Percentiles rank a stretch among this genome's conserved stretches.
These are phyloP conservation scores for Pseudohalonectria lignicola DNA, from an alignment of 2,329 filamentous ascomycete species.

Conservation along the genomic window DNA sequence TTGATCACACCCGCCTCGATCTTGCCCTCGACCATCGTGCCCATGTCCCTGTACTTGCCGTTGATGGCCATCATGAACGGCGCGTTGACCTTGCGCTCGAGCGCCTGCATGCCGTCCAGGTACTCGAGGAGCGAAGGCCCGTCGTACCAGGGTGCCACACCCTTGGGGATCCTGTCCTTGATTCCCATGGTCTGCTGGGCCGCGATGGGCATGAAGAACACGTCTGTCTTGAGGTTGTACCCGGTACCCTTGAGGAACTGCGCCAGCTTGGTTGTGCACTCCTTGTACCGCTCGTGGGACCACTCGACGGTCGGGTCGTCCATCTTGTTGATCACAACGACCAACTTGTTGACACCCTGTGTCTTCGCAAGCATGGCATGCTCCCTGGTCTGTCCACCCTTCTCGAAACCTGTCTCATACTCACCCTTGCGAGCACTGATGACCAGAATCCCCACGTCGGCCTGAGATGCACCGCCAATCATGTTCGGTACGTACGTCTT, in stretches of 20 bases:
- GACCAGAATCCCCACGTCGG: slow-evolving; percentile 88
- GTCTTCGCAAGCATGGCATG: slow-evolving; percentile 90
- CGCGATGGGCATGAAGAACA: slow-evolving; percentile 93
- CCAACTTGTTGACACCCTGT: slow-evolving; percentile 91
- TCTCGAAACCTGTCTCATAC: slow-evolving; percentile 96
- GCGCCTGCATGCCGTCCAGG: slow-evolving; percentile 56
- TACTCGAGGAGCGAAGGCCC: slow-evolving; percentile 90
- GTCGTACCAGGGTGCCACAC: slow-evolving; percentile 70
- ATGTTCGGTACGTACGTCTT: slow-evolving; percentile 98
- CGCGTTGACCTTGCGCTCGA: slow-evolving; percentile 92
- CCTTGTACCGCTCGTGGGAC: slow-evolving; percentile 85
- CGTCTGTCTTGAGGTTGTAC: slow-evolving; percentile 87
- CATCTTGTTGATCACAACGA: slow-evolving; percentile 99
- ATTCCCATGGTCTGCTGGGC: slow-evolving; percentile 80
- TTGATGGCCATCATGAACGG: slow-evolving; percentile 99
- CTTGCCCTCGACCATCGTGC: slow-evolving; percentile 95
- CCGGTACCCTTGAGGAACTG: slow-evolving; percentile 86
- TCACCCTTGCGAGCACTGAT: slow-evolving; percentile 96
- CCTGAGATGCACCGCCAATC: slow-evolving; percentile 91
- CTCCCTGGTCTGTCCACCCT: slow-evolving; percentile 93
- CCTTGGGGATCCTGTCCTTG: slow-evolving; percentile 75
- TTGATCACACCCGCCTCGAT: slow-evolving; percentile 90
- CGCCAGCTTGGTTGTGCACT: slow-evolving; percentile 81
- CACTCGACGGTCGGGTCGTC: slow-evolving; percentile 94
- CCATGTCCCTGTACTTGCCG: slow-evolving; percentile 94